Conservation (phyloP, 179 eudicot species). For the Spergularia azorica region DNA sequence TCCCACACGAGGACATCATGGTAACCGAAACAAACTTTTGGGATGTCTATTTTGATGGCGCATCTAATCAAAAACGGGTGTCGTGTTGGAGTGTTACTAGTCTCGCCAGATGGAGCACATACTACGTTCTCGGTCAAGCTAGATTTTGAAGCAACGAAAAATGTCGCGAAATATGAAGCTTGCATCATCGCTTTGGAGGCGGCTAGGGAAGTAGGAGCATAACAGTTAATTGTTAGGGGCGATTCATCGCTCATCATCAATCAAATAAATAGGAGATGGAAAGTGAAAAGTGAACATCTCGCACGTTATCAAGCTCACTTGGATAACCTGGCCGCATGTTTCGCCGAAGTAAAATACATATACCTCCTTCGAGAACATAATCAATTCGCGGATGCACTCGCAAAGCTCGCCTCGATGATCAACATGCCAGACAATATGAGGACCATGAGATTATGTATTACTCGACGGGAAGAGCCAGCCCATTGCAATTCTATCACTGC, state of each 20-base stretch:
- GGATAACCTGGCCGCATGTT: neutral
- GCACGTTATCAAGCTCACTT: neutral
- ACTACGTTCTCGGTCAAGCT: neutral
- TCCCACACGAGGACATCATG: neutral
- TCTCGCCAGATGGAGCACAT: neutral
- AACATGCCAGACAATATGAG: neutral
- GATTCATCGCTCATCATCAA: neutral
- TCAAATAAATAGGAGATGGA: neutral
- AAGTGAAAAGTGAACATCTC: neutral
- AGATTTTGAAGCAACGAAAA: neutral
- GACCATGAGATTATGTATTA: neutral
- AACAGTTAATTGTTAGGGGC: neutral
- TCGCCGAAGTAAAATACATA: neutral
- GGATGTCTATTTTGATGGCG: slow-evolving; percentile 1
- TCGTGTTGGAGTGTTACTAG: neutral
- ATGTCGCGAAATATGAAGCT: neutral
- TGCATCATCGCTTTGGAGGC: neutral
- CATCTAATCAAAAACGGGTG: neutral
- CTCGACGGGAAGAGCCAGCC: neutral
- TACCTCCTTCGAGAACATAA: neutral
- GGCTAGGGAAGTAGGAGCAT: neutral
- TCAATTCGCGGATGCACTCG: neutral
- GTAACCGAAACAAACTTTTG: neutral
- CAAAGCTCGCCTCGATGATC: slow-evolving; percentile 1
- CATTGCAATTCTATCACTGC: neutral